A percentile compares a stretch with the other conserved stretches of the same genome.
Evolutionary conservation across 179 eudicot genomes (phyloP).

Genomic region (Silene coronaria): DNA sequence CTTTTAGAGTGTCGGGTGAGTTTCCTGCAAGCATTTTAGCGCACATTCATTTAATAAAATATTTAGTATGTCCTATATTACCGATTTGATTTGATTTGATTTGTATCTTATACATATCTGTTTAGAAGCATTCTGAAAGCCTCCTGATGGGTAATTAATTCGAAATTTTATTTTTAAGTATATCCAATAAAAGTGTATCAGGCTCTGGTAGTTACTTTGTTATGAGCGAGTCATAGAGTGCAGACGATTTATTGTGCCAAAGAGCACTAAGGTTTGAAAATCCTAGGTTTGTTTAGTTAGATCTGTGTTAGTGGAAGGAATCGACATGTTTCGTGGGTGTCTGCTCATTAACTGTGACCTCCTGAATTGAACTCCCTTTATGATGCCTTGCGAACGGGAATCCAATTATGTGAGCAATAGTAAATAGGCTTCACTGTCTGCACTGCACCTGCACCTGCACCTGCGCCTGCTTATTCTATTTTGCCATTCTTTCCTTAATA

Average conservation of each 20-base stretch:
- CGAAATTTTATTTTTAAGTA: too few species aligned
- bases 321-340: too few species aligned
- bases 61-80: not conserved
- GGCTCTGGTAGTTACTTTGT: too few species aligned
- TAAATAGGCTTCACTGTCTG: not conserved
- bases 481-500: not conserved
- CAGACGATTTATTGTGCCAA: not conserved
- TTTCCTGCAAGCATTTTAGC: not conserved
- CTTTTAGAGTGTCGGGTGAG: not conserved
- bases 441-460: too few species aligned
- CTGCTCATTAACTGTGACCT: not conserved
- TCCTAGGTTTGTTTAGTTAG: too few species aligned
- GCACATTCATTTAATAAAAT: not conserved
- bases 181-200: too few species aligned
- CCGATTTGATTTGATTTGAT: too few species aligned
- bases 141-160: not conserved
- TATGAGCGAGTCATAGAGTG: too few species aligned
- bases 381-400: not conserved
- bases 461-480: not conserved
- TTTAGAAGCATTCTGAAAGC: not conserved
- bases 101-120: too few species aligned
- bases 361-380: not conserved
- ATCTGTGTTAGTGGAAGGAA: too few species aligned
- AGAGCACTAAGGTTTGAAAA: not conserved
- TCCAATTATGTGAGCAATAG: not conserved